Conservation (phyloP, 2,329 filamentous ascomycete genomes). For the Chaetothyriales sp. region DNA sequence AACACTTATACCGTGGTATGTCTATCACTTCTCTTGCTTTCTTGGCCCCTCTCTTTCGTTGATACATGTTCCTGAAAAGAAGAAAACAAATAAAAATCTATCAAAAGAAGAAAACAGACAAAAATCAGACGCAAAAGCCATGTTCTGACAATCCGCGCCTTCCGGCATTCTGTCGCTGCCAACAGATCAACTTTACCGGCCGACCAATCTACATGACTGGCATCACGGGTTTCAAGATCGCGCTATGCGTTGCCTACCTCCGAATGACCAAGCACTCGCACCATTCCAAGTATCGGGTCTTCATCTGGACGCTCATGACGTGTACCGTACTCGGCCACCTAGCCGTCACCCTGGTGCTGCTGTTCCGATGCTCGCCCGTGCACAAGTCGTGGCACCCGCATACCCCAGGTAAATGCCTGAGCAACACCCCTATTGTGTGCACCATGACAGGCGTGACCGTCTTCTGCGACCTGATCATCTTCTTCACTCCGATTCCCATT, state of each 20-base stretch:
- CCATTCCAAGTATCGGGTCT: constrained; percentile 30
- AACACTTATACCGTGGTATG: constrained; percentile 29
- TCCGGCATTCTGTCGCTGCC: no score
- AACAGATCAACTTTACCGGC: constrained; percentile 41
- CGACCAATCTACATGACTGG: constrained; percentile 43
- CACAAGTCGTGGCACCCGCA: constrained; percentile 35
- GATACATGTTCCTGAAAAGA: no score
- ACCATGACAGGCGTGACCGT: constrained; percentile 41
- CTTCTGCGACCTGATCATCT: constrained; percentile 37
- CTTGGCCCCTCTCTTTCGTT: no score
- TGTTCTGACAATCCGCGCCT: no score
- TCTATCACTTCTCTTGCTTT: no score
- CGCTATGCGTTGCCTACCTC: constrained; percentile 40
- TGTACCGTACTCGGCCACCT: constrained; percentile 37
- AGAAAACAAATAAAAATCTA: no score
- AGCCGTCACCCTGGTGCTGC: constrained; percentile 35
- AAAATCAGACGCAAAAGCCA: no score
- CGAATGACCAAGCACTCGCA: constrained; percentile 39
- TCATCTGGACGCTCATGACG: constrained; percentile 34
- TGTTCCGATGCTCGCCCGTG: constrained; percentile 40
- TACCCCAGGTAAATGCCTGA: constrained; percentile 32
- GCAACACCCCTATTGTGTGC: constrained; percentile 37
- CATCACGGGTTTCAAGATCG: constrained; percentile 45
- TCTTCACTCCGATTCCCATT: constrained; percentile 38
- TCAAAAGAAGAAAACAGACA: no score